Conservation (phyloP, 1,139 yeast species). For the Candida frijolesensis region DNA sequence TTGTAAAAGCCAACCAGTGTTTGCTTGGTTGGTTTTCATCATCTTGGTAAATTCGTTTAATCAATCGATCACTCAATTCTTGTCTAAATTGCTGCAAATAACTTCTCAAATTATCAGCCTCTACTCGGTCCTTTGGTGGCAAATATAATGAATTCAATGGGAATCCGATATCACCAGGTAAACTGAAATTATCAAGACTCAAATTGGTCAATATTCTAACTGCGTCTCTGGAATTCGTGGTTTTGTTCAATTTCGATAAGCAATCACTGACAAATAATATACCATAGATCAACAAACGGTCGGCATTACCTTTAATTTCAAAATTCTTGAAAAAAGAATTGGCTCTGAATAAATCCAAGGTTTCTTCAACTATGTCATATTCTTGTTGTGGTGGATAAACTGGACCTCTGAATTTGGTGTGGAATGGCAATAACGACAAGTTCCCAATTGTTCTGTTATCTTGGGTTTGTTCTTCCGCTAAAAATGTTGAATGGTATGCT, state of each 20-base stretch:
- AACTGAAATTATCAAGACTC: slow-evolving; percentile 82
- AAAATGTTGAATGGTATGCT: slow-evolving; percentile 92
- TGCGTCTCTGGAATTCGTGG: slow-evolving; percentile 63
- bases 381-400: slow-evolving; percentile 81
- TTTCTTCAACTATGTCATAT: slow-evolving; percentile 91
- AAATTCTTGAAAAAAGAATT: slow-evolving; percentile 95
- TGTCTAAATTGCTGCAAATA: slow-evolving; percentile 93
- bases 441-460: slow-evolving; percentile 55
- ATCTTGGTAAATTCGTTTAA: slow-evolving; percentile 69
- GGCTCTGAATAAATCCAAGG: slow-evolving; percentile 88
- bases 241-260: slow-evolving; percentile 57
- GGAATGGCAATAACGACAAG: slow-evolving; percentile 78
- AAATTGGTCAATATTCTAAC: slow-evolving; percentile 73
- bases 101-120: slow-evolving; percentile 74
- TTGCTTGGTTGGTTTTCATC: slow-evolving; percentile 61
- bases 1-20: slow-evolving; percentile 94
- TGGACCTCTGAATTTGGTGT: slow-evolving; percentile 87
- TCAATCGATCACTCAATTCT: slow-evolving; percentile 81
- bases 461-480: slow-evolving; percentile 54
- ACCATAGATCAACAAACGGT: slow-evolving; percentile 94
- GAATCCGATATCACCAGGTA: slow-evolving; percentile 95
- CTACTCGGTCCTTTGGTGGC: slow-evolving; percentile 74
- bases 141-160: slow-evolving; percentile 84
- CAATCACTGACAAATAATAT: slow-evolving; percentile 88
- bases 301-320: slow-evolving; percentile 95